phyloP scores from a whole-genome alignment of 1,284 basidiomycete genomes.

The Leccinum griseonigrum region DNA sequence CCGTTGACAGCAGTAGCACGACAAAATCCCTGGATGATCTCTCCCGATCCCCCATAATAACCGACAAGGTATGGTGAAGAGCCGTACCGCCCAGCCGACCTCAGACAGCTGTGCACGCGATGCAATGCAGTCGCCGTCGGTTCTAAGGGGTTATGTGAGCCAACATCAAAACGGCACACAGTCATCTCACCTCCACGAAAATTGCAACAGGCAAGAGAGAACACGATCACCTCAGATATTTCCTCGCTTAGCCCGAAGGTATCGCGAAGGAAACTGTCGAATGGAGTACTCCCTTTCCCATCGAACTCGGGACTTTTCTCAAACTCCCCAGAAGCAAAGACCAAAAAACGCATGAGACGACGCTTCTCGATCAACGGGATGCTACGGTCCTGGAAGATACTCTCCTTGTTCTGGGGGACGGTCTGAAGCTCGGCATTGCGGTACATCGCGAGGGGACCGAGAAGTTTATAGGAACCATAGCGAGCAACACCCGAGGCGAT shows the following conservation, averaged over 20 bases:
- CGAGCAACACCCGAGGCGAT: conserved; percentile 84
- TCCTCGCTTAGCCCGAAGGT: conserved; percentile 62
- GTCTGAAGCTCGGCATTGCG: conserved; percentile 47
- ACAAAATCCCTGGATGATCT: conserved; percentile 93
- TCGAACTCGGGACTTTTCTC: conserved; percentile 60
- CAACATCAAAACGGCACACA: neutral
- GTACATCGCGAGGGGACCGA: conserved; percentile 76
- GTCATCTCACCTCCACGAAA: conserved; percentile 46
- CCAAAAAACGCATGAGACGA: conserved; percentile 89
- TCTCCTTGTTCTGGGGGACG: conserved; percentile 91
- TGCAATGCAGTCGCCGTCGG: conserved; percentile 59
- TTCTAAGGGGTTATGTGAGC: conserved; percentile 44
- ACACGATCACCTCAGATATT: conserved; percentile 61
- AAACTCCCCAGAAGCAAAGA: conserved; percentile 76
- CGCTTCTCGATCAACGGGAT: conserved; percentile 86
- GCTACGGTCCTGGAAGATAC: conserved; percentile 85
- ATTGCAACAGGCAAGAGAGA: conserved; percentile 70
- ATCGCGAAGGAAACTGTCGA: conserved; percentile 60
- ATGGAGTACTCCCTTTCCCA: conserved; percentile 54
- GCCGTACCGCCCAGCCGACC: conserved; percentile 85
- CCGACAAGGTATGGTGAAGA: conserved; percentile 89
- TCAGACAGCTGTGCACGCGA: conserved; percentile 72
- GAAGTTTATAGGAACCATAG: conserved; percentile 86
- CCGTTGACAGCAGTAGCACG: conserved; percentile 85
- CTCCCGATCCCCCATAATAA: conserved; percentile 91